phyloP scores from a whole-genome alignment of 148 eudicot species.

The Chenopodium album region DNA sequence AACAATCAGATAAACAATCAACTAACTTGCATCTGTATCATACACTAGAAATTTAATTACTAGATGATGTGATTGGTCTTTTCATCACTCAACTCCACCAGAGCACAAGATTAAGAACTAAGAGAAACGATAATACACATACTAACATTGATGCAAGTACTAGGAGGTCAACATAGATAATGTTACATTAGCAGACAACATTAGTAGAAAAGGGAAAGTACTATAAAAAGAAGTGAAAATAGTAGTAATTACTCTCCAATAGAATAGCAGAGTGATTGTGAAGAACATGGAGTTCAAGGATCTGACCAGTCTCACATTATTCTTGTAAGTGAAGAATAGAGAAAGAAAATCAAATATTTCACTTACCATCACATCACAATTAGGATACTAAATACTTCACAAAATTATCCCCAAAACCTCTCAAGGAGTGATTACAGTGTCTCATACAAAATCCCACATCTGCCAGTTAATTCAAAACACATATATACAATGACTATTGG shows the following conservation, averaged over 20 bases:
- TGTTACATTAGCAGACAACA: neutral
- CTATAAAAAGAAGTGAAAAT: neutral
- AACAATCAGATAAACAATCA: constrained; percentile 2
- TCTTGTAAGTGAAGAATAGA: neutral
- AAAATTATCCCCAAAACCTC: neutral
- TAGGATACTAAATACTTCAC: neutral
- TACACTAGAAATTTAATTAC: neutral
- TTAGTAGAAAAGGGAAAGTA: neutral
- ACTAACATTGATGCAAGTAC: neutral
- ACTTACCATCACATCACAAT: neutral
- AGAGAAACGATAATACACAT: neutral
- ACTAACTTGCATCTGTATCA: neutral
- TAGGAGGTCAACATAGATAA: neutral
- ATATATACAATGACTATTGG: neutral
- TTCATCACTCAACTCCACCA: neutral
- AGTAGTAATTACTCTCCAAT: neutral
- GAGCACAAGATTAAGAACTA: neutral
- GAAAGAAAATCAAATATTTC: neutral
- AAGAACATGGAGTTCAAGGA: neutral
- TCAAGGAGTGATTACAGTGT: neutral
- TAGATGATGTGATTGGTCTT: neutral
- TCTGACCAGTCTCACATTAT: neutral
- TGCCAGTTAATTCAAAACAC: neutral
- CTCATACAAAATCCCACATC: neutral
- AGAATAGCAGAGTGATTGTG: neutral